phyloP scores from a whole-genome alignment of 345 rosid genomes.

The Stellera chamaejasme region DNA sequence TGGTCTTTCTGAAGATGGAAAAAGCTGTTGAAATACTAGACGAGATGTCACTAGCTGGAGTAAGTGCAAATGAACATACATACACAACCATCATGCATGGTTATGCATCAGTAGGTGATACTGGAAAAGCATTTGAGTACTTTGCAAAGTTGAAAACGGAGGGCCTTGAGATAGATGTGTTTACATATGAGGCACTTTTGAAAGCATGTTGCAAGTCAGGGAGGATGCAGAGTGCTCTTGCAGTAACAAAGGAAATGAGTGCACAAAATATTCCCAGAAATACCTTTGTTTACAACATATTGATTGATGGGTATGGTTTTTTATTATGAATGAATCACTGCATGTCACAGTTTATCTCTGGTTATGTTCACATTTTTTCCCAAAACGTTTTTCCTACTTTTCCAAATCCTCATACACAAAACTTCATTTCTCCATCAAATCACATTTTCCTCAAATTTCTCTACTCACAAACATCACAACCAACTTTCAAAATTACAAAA shows the following conservation, averaged over 20 bases:
- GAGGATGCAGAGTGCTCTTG: constrained; percentile 97
- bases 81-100: constrained; percentile 98
- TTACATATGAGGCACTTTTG: constrained; percentile 81
- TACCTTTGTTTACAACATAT: constrained; percentile 76
- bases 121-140: constrained; percentile 86
- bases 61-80: constrained; percentile 79
- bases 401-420: too few species aligned
- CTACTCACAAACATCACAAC: too few species aligned
- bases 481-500: too few species aligned
- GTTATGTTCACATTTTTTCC: background rate
- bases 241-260: constrained; percentile 91
- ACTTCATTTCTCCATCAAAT: too few species aligned
- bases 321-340: background rate
- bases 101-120: constrained; percentile 88
- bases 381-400: background rate
- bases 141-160: constrained; percentile 72
- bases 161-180: constrained; percentile 79
- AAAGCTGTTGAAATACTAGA: constrained; percentile 82
- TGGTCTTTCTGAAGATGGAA: constrained; percentile 53
- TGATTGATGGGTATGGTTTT: constrained; percentile 74
- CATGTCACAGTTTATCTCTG: too few species aligned
- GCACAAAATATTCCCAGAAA: constrained; percentile 70
- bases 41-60: constrained; percentile 77
- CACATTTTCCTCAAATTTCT: too few species aligned
- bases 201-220: constrained; percentile 99